phyloP scores from a whole-genome alignment of 176 grass and related monocot species.

The Olyra latifolia region DNA sequence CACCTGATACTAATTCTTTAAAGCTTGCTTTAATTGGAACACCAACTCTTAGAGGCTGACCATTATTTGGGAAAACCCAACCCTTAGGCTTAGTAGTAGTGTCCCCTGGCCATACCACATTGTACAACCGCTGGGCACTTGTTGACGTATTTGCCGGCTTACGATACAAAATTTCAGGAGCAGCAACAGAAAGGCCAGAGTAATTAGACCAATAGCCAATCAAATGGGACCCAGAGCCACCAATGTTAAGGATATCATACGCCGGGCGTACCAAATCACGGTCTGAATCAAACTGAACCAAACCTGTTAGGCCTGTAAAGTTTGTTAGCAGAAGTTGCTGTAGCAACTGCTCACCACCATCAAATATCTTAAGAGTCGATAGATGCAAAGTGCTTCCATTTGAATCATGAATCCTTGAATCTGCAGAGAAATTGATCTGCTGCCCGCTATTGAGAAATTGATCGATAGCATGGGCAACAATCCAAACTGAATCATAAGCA shows the following conservation, averaged over 20 bases:
- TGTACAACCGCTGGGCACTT: conserved; percentile 38
- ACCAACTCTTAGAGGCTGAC: conserved; percentile 68
- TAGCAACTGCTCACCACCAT: conserved; percentile 61
- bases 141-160: conserved; percentile 59
- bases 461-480: conserved; percentile 67
- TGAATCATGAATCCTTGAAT: conserved; percentile 56
- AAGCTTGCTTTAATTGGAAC: conserved; percentile 78
- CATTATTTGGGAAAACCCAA: conserved; percentile 81
- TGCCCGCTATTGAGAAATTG: conserved; percentile 47
- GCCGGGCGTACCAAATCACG: conserved; percentile 59
- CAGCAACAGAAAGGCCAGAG: conserved; percentile 60
- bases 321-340: conserved; percentile 66
- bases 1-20: conserved; percentile 62
- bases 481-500: conserved; percentile 87
- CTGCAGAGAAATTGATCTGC: conserved; percentile 57
- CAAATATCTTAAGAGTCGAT: conserved; percentile 60
- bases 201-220: conserved; percentile 87
- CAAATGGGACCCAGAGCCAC: conserved; percentile 42
- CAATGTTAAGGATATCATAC: conserved; percentile 73
- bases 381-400: conserved; percentile 60
- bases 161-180: conserved; percentile 63
- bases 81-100: conserved; percentile 47
- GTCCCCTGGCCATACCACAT: conserved; percentile 67
- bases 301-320: conserved; percentile 71
- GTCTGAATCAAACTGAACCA: conserved; percentile 56